These are phyloP conservation scores for Thelephora ganbajun DNA, from an alignment of 768 basidiomycete species.

Conservation along the genomic window DNA sequence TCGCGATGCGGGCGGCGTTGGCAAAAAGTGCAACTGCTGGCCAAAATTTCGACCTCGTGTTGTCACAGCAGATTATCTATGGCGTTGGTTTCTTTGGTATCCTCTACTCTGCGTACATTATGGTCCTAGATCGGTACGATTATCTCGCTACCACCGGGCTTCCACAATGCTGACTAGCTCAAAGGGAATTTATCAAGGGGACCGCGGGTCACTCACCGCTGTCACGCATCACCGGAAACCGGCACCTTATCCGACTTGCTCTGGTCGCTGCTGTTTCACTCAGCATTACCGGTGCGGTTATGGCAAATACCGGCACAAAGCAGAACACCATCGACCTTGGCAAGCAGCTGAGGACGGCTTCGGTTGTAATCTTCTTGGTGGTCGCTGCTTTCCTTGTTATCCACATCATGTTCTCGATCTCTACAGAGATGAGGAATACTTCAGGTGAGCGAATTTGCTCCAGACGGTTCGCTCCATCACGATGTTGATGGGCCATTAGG, in stretches of 20 bases:
- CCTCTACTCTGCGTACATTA: constrained; percentile 20
- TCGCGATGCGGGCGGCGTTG: constrained; percentile 16
- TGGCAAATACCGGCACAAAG: neutral
- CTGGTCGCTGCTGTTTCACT: constrained; percentile 9
- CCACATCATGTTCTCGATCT: constrained; percentile 4
- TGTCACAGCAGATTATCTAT: constrained; percentile 20
- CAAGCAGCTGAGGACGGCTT: constrained; percentile 6
- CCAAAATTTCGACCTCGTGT: constrained; percentile 11
- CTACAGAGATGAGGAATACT: constrained; percentile 1
- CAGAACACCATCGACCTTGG: constrained; percentile 1
- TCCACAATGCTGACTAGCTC: neutral
- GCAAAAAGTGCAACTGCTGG: constrained; percentile 13
- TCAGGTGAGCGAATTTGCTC: no score
- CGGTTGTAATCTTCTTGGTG: constrained; percentile 11
- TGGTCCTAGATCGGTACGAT: constrained; percentile 19
- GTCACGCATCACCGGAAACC: constrained; percentile 7
- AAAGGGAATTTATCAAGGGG: constrained; percentile 1
- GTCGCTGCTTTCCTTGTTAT: constrained; percentile 6
- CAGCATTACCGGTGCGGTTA: constrained; percentile 8
- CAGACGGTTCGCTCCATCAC: no score
- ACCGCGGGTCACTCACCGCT: neutral
- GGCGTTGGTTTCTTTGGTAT: constrained; percentile 23
- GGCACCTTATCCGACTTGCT: constrained; percentile 8
- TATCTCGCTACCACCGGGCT: neutral
- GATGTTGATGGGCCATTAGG: neutral